Base-by-base conservation (phyloP, 257 asterid species). In the Capsicum chinense region DNA sequence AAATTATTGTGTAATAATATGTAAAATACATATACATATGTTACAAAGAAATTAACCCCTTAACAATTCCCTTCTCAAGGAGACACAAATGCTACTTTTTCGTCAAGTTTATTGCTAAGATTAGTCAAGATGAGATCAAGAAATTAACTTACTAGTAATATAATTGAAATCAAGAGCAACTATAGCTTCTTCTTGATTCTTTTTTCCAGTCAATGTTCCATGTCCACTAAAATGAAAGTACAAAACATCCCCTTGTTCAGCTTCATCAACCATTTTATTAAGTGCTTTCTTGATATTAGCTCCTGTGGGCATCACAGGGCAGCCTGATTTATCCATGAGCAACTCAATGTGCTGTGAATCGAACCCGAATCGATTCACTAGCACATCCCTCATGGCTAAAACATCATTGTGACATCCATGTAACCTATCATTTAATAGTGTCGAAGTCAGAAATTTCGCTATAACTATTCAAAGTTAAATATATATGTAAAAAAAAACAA, bases 171-270 rank as follows among this genome's bases (percentile, higher is more conserved):
- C 97, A 74, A 88, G 76, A n/a, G 98, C 91, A 79, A 94, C 94
- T 52, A 93, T 94, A 9, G 97, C 97, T 64, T 94, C 97, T 83
- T 93, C 93, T 79, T 84, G 66, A 14, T 68, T 87, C n/a, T 88
- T 74, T 54, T 89, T 91, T 42, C 84, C 66, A 54, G 82, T 39
- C 11, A 85, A 87, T 66, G 96, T 91, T 14, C 95, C 98, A 69
- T 93, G 98, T 48, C 98, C 98, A 12, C 93, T 93, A 86, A 90
- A 93, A 87, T 94, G 98, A 81, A 93, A 91, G 89, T 91, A 90
- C 85, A 95, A 86, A 60, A 89, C 86, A 67, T 93, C 97, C 1
- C 92, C 94, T 50, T 85, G 83, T 54, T 89, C 84, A 70, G 95
- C 97, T 81, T n/a, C 87, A 83, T 90, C 94, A 56, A 93, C 88